A percentile compares a stretch with the other conserved stretches of the same genome.
Evolutionary conservation across 805 yeast species (phyloP).

Genomic region (Blastobotrys mokoenaii): DNA sequence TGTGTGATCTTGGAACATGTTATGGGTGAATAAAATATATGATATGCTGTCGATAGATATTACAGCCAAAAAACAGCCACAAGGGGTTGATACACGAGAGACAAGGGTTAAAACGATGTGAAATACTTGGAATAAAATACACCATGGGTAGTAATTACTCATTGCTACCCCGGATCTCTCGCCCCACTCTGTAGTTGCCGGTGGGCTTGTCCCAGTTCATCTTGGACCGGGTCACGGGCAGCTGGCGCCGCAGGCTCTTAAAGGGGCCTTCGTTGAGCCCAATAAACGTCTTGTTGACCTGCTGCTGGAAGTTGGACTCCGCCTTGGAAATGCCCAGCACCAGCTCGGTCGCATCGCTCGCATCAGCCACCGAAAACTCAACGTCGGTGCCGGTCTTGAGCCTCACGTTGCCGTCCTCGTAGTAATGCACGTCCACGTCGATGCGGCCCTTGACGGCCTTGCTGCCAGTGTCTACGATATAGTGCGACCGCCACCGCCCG

Average conservation of each 20-base stretch:
- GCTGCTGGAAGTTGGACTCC: conserved; percentile 54
- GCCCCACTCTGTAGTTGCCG: conserved; percentile 78
- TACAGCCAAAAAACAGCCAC: too few relatives aligned
- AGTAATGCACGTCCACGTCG: conserved; percentile 75
- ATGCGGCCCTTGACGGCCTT: conserved; percentile 44
- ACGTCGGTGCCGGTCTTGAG: conserved; percentile 34
- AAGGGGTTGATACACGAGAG: too few relatives aligned
- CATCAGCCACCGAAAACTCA: conserved; percentile 9
- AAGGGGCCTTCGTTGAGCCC: conserved; percentile 73
- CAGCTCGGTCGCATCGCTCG: conserved; percentile 19
- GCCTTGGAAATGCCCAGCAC: conserved; percentile 42
- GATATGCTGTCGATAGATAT: too few relatives aligned
- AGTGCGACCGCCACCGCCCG: conserved; percentile 78
- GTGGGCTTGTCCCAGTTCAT: conserved; percentile 84
- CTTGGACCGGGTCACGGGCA: conserved; percentile 86
- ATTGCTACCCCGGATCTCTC: conserved; percentile 16
- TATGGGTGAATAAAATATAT: too few relatives aligned
- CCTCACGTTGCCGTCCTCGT: conserved; percentile 92
- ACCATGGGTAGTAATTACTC: too few relatives aligned
- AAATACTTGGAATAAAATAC: too few relatives aligned
- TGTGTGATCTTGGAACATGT: too few relatives aligned
- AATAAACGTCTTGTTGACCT: conserved; percentile 53
- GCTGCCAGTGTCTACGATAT: conserved; percentile 34
- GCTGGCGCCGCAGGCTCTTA: conserved; percentile 78
- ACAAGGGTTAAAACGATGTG: too few relatives aligned